These are phyloP conservation scores for Sporothrix humicola DNA, from an alignment of 2,329 filamentous ascomycete genomes.

Conservation along the genomic window DNA sequence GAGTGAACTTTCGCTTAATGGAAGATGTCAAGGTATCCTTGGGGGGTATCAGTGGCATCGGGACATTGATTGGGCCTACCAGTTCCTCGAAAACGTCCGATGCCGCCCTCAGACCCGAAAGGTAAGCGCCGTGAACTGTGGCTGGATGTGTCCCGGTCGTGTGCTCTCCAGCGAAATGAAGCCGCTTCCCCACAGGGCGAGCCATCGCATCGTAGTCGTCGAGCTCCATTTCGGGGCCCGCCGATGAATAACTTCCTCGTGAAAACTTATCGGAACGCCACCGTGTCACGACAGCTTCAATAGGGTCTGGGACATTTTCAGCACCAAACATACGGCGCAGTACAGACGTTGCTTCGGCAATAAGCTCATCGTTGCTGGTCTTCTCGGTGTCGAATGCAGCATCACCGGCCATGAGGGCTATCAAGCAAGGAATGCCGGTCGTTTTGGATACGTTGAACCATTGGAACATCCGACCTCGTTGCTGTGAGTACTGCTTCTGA, in stretches of 20 bases:
- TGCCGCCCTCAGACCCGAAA: slow-evolving; percentile 89
- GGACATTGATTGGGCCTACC: slow-evolving; percentile 79
- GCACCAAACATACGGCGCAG: slow-evolving; percentile 76
- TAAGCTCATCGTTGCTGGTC: slow-evolving; percentile 73
- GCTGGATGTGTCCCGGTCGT: slow-evolving; percentile 95
- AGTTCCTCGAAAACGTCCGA: slow-evolving; percentile 82
- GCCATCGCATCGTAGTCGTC: slow-evolving; percentile 96
- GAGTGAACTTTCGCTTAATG: slow-evolving; percentile 60
- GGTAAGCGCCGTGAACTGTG: slow-evolving; percentile 94
- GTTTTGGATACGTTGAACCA: slow-evolving; percentile 97
- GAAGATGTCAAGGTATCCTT: slow-evolving; percentile 54
- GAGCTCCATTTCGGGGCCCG: slow-evolving; percentile 78
- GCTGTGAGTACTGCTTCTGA: slow-evolving; percentile 77
- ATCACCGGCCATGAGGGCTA: slow-evolving; percentile 95
- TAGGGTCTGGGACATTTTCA: slow-evolving; percentile 71
- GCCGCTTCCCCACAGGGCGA: slow-evolving; percentile 72
- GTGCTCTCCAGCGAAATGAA: slow-evolving; percentile 96
- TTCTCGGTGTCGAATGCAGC: slow-evolving; percentile 87
- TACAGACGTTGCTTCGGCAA: slow-evolving; percentile 79
- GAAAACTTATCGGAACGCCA: slow-evolving; percentile 93
- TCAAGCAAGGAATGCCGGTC: slow-evolving; percentile 82
- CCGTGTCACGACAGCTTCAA: slow-evolving; percentile 86
- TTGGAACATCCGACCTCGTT: slow-evolving; percentile 91
- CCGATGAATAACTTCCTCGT: slow-evolving; percentile 94
- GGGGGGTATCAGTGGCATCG: slow-evolving; percentile 73